phyloP scores from a whole-genome alignment of 2,329 filamentous ascomycete species.

The Fusarium mangiferae region DNA sequence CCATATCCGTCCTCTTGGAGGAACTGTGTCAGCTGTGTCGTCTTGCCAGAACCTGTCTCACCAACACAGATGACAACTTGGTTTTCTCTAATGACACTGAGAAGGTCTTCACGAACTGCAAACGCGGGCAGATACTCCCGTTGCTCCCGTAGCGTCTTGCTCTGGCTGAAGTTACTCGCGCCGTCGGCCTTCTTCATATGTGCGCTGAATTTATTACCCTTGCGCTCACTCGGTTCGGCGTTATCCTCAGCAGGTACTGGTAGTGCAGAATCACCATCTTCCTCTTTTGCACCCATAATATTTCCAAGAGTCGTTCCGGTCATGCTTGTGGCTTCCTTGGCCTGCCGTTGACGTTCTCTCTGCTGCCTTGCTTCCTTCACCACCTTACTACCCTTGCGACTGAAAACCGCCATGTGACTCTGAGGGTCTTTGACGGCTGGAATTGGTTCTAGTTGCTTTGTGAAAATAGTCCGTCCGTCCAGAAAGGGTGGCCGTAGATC shows the following conservation, averaged over 20 bases:
- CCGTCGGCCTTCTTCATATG: slow-evolving; percentile 89
- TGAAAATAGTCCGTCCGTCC: slow-evolving; percentile 95
- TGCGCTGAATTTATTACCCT: slow-evolving; percentile 81
- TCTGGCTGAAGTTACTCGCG: slow-evolving; percentile 92
- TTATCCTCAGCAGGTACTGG: slow-evolving; percentile 79
- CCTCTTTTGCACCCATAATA: slow-evolving; percentile 94
- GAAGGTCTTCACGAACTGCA: slow-evolving; percentile 90
- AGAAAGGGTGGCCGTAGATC: slow-evolving; percentile 94
- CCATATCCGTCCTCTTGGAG: slow-evolving; percentile 95
- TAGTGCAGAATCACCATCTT: slow-evolving; percentile 88
- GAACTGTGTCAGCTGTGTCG: slow-evolving; percentile 96
- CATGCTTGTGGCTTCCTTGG: slow-evolving; percentile 92
- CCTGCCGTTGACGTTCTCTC: slow-evolving; percentile 91
- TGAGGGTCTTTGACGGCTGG: slow-evolving; percentile 92
- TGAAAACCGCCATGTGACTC: slow-evolving; percentile 99
- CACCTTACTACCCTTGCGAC: slow-evolving; percentile 91
- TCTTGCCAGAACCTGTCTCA: slow-evolving; percentile 97
- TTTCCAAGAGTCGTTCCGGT: slow-evolving; percentile 93
- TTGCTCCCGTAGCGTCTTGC: slow-evolving; percentile 89
- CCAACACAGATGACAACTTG: slow-evolving; percentile 97
- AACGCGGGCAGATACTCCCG: slow-evolving; percentile 94
- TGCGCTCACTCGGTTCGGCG: slow-evolving; percentile 59
- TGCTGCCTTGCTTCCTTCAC: slow-evolving; percentile 92
- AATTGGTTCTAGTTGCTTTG: slow-evolving; percentile 94
- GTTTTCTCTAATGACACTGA: slow-evolving; percentile 94